A percentile compares a stretch with the other conserved stretches of the same genome.
Conservation (phyloP, 352 stramenopile species). For the Globisporangium paddicum region DNA sequence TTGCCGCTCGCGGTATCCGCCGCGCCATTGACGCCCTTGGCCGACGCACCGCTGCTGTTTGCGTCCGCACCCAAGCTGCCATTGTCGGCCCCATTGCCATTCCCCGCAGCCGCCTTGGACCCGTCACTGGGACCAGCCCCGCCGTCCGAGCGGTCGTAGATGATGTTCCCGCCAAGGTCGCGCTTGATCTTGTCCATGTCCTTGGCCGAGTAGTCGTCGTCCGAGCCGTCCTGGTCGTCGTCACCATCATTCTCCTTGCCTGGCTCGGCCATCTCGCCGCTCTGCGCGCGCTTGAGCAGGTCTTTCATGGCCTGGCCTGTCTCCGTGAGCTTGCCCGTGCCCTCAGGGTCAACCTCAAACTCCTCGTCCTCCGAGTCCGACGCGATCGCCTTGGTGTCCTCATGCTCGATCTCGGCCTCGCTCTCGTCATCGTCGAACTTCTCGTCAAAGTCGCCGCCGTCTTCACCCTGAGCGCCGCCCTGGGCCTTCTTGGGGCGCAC, state of each 20-base stretch:
- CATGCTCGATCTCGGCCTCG: slow-evolving; percentile 75
- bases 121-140: slow-evolving; percentile 9
- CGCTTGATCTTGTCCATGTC: slow-evolving; percentile 82
- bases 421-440: slow-evolving; percentile 87
- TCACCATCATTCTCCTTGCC: slow-evolving; percentile 58
- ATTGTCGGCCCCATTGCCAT: slow-evolving; percentile 7
- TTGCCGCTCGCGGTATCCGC: slow-evolving; percentile 29
- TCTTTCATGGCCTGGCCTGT: slow-evolving; percentile 83
- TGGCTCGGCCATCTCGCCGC: slow-evolving; percentile 58
- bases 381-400: slow-evolving; percentile 54
- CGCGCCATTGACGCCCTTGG: slow-evolving; percentile 21
- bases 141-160: slow-evolving; percentile 47
- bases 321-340: slow-evolving; percentile 71
- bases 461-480: slow-evolving; percentile 63
- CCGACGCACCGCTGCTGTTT: slow-evolving; percentile 3
- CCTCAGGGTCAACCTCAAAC: slow-evolving; percentile 65
- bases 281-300: slow-evolving; percentile 73
- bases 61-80: slow-evolving; percentile 13
- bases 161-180: slow-evolving; percentile 79
- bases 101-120: slow-evolving; percentile 17
- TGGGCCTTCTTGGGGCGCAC: slow-evolving; percentile 46
- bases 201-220: slow-evolving; percentile 72
- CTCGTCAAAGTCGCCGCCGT: slow-evolving; percentile 84
- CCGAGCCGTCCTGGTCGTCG: slow-evolving; percentile 46
- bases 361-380: slow-evolving; percentile 79